A percentile compares a stretch with the other conserved stretches of the same genome.
phyloP scores from a whole-genome alignment of 2,329 filamentous ascomycete genomes.

The Myriosclerotinia scirpicola region DNA sequence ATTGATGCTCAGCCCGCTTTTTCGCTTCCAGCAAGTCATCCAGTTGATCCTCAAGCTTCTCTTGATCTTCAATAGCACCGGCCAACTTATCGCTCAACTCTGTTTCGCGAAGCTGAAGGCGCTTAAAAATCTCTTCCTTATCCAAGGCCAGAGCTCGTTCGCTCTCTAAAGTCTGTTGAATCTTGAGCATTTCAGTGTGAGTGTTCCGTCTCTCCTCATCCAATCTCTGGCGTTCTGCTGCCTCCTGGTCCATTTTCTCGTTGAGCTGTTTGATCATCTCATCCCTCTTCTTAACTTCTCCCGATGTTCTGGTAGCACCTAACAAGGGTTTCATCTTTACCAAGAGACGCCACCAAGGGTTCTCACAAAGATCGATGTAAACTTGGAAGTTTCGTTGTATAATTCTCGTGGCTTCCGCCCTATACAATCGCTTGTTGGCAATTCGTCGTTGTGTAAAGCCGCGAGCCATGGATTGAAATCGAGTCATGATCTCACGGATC shows the following conservation, averaged over 20 bases:
- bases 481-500: conserved; percentile 89
- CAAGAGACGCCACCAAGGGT: conserved; percentile 97
- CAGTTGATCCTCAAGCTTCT: conserved; percentile 88
- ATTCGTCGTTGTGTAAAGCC: conserved; percentile 86
- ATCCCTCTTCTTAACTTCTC: conserved; percentile 92
- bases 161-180: conserved; percentile 92
- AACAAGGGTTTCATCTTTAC: conserved; percentile 93
- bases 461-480: conserved; percentile 88
- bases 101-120: conserved; percentile 86
- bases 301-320: conserved; percentile 85
- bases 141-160: conserved; percentile 94
- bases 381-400: conserved; percentile 93
- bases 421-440: conserved; percentile 89
- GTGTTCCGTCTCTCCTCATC: conserved; percentile 90
- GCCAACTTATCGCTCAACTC: conserved; percentile 92
- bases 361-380: conserved; percentile 84
- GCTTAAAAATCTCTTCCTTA: conserved; percentile 98
- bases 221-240: conserved; percentile 70
- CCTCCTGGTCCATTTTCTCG: conserved; percentile 76
- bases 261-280: conserved; percentile 89
- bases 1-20: conserved; percentile 81
- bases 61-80: conserved; percentile 90
- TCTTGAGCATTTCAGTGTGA: conserved; percentile 80
- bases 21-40: conserved; percentile 87
- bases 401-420: conserved; percentile 89